Evolutionary conservation across 805 yeast species (phyloP).

Genomic region (Scheffersomyces ergatensis): DNA sequence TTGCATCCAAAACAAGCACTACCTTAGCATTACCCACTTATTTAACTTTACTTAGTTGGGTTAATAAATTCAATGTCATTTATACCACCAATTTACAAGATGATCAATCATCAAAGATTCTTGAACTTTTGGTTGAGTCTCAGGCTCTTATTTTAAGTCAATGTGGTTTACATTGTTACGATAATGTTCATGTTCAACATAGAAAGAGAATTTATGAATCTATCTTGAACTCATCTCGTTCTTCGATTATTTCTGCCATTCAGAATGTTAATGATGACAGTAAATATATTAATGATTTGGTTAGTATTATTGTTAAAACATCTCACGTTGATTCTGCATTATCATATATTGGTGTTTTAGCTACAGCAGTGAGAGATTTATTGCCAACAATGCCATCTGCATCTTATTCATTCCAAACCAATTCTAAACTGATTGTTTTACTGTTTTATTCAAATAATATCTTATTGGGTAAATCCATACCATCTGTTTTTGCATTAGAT

Average conservation of each 20-base stretch:
- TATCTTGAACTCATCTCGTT: slow-evolving; percentile 26
- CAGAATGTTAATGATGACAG: not conserved
- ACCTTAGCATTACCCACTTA: slow-evolving; percentile 54
- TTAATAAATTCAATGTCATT: slow-evolving; percentile 30
- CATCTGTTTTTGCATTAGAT: slow-evolving; percentile 30
- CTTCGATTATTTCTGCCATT: slow-evolving; percentile 2
- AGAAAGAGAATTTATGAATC: slow-evolving; percentile 24
- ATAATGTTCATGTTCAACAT: slow-evolving; percentile 8
- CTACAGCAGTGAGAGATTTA: slow-evolving; percentile 7
- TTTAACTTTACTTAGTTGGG: slow-evolving; percentile 59
- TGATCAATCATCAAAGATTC: slow-evolving; percentile 14
- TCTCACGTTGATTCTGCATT: not conserved
- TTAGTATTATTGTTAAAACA: not conserved
- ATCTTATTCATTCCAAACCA: slow-evolving; percentile 3
- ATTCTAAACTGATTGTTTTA: slow-evolving; percentile 8
- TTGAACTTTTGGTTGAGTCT: slow-evolving; percentile 15
- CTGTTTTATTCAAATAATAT: slow-evolving; percentile 34
- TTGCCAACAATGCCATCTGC: slow-evolving; percentile 12
- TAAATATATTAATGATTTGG: not conserved
- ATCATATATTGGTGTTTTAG: slow-evolving; percentile 3
- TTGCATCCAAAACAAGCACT: slow-evolving; percentile 14
- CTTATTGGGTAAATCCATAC: slow-evolving; percentile 44
- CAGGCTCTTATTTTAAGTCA: slow-evolving; percentile 39
- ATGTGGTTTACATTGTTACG: slow-evolving; percentile 8
- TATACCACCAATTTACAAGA: slow-evolving; percentile 9